phyloP scores from a whole-genome alignment of 768 basidiomycete genomes.

The Galerina marginata region DNA sequence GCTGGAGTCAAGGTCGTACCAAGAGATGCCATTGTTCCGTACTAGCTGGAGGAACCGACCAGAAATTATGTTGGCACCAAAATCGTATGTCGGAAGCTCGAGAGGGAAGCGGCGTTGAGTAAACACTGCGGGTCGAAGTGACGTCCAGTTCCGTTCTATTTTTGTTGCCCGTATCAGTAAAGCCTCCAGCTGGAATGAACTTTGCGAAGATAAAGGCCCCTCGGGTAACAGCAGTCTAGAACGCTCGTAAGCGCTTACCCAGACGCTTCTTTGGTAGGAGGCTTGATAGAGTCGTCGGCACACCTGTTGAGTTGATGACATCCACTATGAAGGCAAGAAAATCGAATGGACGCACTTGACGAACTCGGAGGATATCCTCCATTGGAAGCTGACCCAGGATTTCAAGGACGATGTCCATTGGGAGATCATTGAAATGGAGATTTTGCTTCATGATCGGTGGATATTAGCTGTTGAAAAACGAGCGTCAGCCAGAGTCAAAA shows the following conservation, averaged over 20 bases:
- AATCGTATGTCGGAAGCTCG: constrained; percentile 26
- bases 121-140: constrained; percentile 6
- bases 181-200: constrained; percentile 21
- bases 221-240: constrained; percentile 24
- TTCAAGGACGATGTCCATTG: constrained; percentile 27
- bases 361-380: constrained; percentile 23
- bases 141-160: constrained; percentile 24
- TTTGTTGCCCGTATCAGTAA: constrained; percentile 24
- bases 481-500: not conserved
- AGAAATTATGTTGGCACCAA: constrained; percentile 25
- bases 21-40: constrained; percentile 21
- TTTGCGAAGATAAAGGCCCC: constrained; percentile 20
- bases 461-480: not conserved
- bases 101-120: constrained; percentile 23
- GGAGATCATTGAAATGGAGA: constrained; percentile 12
- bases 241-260: constrained; percentile 23
- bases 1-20: constrained; percentile 30
- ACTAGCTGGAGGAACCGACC: constrained; percentile 30
- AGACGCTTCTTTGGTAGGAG: constrained; percentile 24
- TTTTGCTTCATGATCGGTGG: not conserved
- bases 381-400: constrained; percentile 24
- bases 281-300: constrained; percentile 21
- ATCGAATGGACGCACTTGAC: constrained; percentile 18
- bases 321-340: not conserved
- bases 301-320: constrained; percentile 15